Percentiles rank a stretch among this genome's conserved stretches.
These are phyloP conservation scores for Mercurialis annua DNA, from an alignment of 345 rosid genomes.

Conservation along the genomic window DNA sequence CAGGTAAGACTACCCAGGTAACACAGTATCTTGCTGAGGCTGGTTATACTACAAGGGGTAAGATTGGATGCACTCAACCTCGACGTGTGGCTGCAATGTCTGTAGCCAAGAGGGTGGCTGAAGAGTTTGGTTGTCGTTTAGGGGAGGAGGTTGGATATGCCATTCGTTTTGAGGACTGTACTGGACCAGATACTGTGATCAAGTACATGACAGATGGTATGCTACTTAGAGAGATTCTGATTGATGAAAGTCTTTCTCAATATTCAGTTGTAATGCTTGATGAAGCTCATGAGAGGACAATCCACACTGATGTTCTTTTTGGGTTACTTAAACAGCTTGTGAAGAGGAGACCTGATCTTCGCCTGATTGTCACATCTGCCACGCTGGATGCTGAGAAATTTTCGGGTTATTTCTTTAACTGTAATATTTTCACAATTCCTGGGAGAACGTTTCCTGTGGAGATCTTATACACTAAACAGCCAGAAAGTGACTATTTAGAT, in stretches of 20 bases:
- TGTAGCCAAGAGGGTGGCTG: constrained; percentile 89
- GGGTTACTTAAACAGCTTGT: constrained; percentile 69
- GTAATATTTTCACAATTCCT: constrained; percentile 82
- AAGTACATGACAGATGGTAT: constrained; percentile 90
- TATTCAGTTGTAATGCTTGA: constrained; percentile 71
- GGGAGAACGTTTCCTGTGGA: constrained; percentile 88
- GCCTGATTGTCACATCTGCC: constrained; percentile 76
- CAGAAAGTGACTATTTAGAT: constrained; percentile 79
- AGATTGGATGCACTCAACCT: constrained; percentile 90
- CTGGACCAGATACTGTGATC: constrained; percentile 88
- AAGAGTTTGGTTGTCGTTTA: constrained; percentile 84
- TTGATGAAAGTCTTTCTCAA: constrained; percentile 61
- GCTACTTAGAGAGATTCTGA: constrained; percentile 72
- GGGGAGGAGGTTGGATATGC: constrained; percentile 95
- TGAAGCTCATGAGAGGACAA: constrained; percentile 83
- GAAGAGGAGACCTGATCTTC: constrained; percentile 66
- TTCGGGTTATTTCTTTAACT: constrained; percentile 75
- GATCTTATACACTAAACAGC: constrained; percentile 73
- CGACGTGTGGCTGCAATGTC: constrained; percentile 88
- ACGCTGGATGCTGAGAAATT: constrained; percentile 85
- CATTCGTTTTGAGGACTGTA: constrained; percentile 78
- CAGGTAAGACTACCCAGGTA: constrained; percentile 88
- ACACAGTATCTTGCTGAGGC: constrained; percentile 83
- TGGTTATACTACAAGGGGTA: constrained; percentile 73
- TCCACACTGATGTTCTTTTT: constrained; percentile 74